Evolutionary conservation across 129 eudicot genomes (phyloP).

Genomic region (Logfia minima): DNA sequence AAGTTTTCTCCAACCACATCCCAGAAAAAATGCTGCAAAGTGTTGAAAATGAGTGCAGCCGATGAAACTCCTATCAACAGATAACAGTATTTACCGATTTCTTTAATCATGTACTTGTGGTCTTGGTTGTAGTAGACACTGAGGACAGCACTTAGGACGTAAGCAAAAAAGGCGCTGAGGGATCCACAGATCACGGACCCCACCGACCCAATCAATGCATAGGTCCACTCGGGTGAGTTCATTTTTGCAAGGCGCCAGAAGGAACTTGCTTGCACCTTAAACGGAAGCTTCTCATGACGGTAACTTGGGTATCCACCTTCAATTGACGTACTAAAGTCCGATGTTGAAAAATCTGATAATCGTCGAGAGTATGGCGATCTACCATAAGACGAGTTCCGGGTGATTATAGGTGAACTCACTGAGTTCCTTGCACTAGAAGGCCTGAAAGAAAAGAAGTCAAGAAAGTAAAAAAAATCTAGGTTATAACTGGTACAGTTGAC

Average conservation of each 20-base stretch:
- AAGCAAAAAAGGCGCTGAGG: slow-evolving; percentile 86
- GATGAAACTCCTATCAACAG: slow-evolving; percentile 82
- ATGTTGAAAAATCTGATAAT: slow-evolving; percentile 85
- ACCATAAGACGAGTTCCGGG: slow-evolving; percentile 89
- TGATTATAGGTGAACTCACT: slow-evolving; percentile 90
- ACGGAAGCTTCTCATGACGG: slow-evolving; percentile 76
- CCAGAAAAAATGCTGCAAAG: slow-evolving; percentile 90
- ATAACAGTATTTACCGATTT: slow-evolving; percentile 77
- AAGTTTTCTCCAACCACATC: slow-evolving; percentile 89
- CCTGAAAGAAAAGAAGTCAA: slow-evolving; percentile 45
- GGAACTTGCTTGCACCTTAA: slow-evolving; percentile 76
- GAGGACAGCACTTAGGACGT: slow-evolving; percentile 84
- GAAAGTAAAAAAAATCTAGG: slow-evolving; percentile 6
- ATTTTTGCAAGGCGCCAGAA: slow-evolving; percentile 86
- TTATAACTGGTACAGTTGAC: neutral
- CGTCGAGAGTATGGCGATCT: slow-evolving; percentile 93
- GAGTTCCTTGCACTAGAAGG: slow-evolving; percentile 98
- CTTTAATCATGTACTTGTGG: slow-evolving; percentile 64
- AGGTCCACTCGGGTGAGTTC: slow-evolving; percentile 94
- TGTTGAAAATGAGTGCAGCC: slow-evolving; percentile 79
- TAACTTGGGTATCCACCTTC: slow-evolving; percentile 70
- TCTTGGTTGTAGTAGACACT: slow-evolving; percentile 87
- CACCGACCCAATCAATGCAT: slow-evolving; percentile 78
- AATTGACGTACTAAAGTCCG: slow-evolving; percentile 74
- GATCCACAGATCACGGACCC: slow-evolving; percentile 89